Base-by-base conservation (phyloP, 2,329 filamentous ascomycete genomes). In the Nigrograna mackinnonii region DNA sequence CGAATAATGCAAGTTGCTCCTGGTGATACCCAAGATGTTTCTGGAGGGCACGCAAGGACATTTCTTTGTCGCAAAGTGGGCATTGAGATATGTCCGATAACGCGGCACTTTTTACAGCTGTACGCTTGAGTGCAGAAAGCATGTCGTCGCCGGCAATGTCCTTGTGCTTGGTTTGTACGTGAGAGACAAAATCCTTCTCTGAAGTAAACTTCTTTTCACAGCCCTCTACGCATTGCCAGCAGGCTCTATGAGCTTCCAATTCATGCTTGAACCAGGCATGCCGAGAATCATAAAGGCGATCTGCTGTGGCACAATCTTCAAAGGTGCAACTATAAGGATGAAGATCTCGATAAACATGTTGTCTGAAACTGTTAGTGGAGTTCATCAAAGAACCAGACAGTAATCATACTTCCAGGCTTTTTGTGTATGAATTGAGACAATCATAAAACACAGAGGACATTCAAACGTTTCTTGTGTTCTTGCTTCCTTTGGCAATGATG, bases 381-480 rank as follows among this genome's bases (percentile, higher is more conserved):
- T 19, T 19, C n/a, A 30, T 21, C 2, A 20, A 9, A 13, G 18
- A 14, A 16, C 6, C 22, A 11, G 13, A 34, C 14, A 30, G 16
- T 18, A 16, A 22, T 47, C 43, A n/a, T 51, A 54, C 57, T 57
- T 36, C 57, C 55, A 62, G 9, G 40, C 46, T 11, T 32, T 16
- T 20, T 24, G 41, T 4, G 45, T 55, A 14, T 52, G 45, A 5
- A 58, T 49, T 0, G 50, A 49, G 2, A 62, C 39, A 6, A 66
- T 52, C 14, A 44, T 48, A 39, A 47, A 63, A 39, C 64, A 67
- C 14, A 63, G 44, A 17, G 64, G 60, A 28, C 62, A 68, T 41
- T 64, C 53, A 36, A 60, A 68, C n/a, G 53, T 51, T 2, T 58
- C 42, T 6, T 54, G 46, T 13, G 54, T 40, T n/a, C 41, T 37